Base-by-base conservation (phyloP, 2,329 filamentous ascomycete species). In the Cryphonectria radicalis region DNA sequence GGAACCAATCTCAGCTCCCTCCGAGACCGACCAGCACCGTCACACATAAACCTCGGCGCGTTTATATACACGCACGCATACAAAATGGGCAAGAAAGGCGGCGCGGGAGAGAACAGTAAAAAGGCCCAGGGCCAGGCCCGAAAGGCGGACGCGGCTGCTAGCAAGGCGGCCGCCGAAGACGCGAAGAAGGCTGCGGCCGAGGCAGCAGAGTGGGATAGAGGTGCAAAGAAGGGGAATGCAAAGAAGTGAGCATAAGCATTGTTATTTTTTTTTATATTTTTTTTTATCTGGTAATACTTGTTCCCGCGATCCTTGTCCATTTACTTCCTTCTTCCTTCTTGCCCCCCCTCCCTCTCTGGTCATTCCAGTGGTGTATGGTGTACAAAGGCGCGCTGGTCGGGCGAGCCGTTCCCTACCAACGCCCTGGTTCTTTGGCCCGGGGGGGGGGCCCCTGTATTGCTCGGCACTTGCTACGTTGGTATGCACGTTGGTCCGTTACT, bases 101-200 rank as follows among this genome's bases (percentile, higher is more conserved):
- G 85, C 68, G 92, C 92, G 28, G 88, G 84, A 68, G 94, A 97
- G 74, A 94, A 92, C 83, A 92, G 87, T 81, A 98, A 97, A 84
- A 98, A 98, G 85, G 94, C 84, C 3, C 89, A 91, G 11, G 96
- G 95, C 74, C 94, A 98, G 81, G 94, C 95, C 74, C 89, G 94
- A 83, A 98, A 99, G 87, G 94, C 94, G 74, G 94, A 98, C 65
- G 91, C 90, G 3, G 95, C 94, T 0, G 92, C 93, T 11, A 83
- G 88, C 70, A 98, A 98, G 83, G 87, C 91, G 72, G 93, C 93
- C 0, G 90, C 82, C 3, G 90, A 91, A 72, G 88, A 93, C 55
- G 83, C 87, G 53, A 91, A 91, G 82, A 88, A 85, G 68, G 89
- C 89, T 5, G 88, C 85, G 3, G 89, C 81, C 40, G 95, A 98